Conservation (phyloP, 805 yeast genomes). For the Diddensiella caesifluorescens region DNA sequence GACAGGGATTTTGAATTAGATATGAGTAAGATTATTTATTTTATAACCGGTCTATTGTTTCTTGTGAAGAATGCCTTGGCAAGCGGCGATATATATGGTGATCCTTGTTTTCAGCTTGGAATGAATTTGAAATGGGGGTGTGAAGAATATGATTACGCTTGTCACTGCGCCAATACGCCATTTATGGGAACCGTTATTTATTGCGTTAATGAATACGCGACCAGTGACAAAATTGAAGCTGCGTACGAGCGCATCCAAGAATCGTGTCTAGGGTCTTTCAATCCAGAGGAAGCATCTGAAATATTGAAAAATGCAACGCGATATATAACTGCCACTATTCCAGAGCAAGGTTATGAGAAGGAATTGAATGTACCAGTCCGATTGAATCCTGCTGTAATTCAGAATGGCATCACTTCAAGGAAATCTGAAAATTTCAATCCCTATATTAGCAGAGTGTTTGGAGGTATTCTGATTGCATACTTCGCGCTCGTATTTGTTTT, state of each 20-base stretch:
- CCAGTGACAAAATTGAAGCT: not conserved
- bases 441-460: conserved; percentile 2
- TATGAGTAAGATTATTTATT: no score
- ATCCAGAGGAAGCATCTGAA: not conserved
- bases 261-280: not conserved
- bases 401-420: not conserved
- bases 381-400: not conserved
- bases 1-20: no score
- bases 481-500: conserved; percentile 8
- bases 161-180: conserved; percentile 7
- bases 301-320: not conserved
- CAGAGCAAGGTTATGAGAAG: not conserved
- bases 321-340: not conserved
- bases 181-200: conserved; percentile 8
- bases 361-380: not conserved
- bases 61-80: no score
- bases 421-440: not conserved
- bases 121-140: not conserved
- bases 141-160: not conserved
- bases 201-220: conserved; percentile 9
- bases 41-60: no score
- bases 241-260: not conserved
- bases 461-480: conserved; percentile 7
- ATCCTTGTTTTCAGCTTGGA: no score
- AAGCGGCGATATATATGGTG: no score